Evolutionary conservation across 805 yeast genomes (phyloP), one percentile per base, ranked within the genome.

Genomic region (Kodamaea neixiangensis): DNA sequence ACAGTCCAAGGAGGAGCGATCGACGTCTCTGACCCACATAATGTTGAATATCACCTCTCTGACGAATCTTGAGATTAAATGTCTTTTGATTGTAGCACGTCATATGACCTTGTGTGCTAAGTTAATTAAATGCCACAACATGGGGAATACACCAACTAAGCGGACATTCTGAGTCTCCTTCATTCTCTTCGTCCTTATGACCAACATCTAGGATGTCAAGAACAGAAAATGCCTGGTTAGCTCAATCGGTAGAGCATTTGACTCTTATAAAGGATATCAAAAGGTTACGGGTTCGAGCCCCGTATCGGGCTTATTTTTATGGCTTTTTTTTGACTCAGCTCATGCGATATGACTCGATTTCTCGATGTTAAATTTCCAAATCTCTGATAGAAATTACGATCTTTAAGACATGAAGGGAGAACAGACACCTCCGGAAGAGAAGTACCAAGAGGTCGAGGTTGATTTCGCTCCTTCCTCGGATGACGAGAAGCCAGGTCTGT

Each of bases 281-380:
- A 54, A 51, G 57, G 57, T 52, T 54, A 46, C 57, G 57, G 57
- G 57, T 54, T 54, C 54, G 55, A 54, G 53, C 55, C 57, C 57
- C 57, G 54, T 46, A 54, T 54, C 53, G 57, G 54, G 56, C 56
- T 53, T 47, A n/a, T 5, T 2, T 45, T 47, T 51, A 50, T 50
- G 18, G 9, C 29, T 19, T 44, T 31, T 25, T 14, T 7, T 15
- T 20, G 42, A 44, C 37, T 31, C 25, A 42, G 29, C 14, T 25
- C 20, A 22, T 34, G n/a, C n/a, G n/a, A n/a, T 25, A 29, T 25
- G 34, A 29, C 29, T 34, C 18, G 15, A 42, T 7, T 10, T 14
- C 15, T 42, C 35, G 22, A 15, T 14, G 35, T 22, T 43, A 25
- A 43, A 22, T 14, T 22, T 4, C 43, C 13, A 5, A 19, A 39